Evolutionary conservation across 2,329 filamentous ascomycete genomes (phyloP), one percentile per base, ranked within the genome.

Genomic region (Pseudopyrenochaeta lycopersici): DNA sequence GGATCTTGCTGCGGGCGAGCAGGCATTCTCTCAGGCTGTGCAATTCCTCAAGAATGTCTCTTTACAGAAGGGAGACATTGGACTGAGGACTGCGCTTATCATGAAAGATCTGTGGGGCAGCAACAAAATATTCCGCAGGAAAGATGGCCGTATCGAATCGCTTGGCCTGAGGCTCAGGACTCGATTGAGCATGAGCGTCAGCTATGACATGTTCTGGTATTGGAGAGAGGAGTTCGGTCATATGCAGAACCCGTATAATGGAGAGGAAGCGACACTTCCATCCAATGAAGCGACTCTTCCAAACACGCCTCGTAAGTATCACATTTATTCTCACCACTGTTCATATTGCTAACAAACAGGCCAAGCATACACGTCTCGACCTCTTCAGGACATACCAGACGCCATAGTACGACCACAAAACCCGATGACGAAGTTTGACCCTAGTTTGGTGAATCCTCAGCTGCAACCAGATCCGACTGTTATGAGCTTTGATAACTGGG

Each of bases 131-230:
- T 76, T 76, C 46, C 63, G 64, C 11, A 63, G 66, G 40, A 69
- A 66, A 49, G 68, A 74, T 31, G 73, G 73, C 6, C 63, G 56
- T 15, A 38, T 72, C 6, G 72, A 76, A 42, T 67, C 67, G 33
- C 56, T 76, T 1, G 67, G 67, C 7, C 49, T 76, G 17, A 59
- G 71, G 31, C 43, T 76, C 27, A 56, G 73, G 39, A 75, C 70
- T 9, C 51, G 72, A 41, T 55, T 76, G 12, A 73, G 68, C 43
- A 76, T 76, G 73, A 74, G 71, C 45, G 64, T 76, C 14, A 73
- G 65, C 36, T 76, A 75, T 40, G 73, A 76, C 43, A 75, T 74
- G 71, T 75, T 76, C 54, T 76, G 73, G 73, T 76, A 74, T 41
- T 76, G 73, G 73, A 58, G 73, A 45, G 73, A 74, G 52, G 72